Evolutionary conservation across 305 asterid genomes (phyloP).

Genomic region (Fraxinus greggii): DNA sequence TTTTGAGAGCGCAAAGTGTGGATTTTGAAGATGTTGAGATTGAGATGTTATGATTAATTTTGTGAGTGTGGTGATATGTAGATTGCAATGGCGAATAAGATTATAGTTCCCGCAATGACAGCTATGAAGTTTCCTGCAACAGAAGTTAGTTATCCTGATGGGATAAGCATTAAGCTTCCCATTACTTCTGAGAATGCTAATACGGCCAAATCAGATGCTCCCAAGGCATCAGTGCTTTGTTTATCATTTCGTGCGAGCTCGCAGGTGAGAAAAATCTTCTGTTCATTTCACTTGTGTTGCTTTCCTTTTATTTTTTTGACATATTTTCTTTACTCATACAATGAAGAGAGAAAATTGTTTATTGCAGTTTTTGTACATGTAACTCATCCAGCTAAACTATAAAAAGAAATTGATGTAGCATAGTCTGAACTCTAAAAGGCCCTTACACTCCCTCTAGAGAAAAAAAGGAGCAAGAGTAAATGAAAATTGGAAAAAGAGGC

Average conservation of each 20-base stretch:
- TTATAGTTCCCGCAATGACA: conserved; percentile 56
- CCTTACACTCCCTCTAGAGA: neutral
- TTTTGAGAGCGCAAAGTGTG: neutral
- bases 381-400: neutral
- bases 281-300: neutral
- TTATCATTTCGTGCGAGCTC: conserved; percentile 78
- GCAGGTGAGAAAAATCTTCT: conserved; percentile 38
- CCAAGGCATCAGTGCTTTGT: conserved; percentile 67
- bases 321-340: neutral
- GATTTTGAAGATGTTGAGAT: neutral
- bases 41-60: conserved; percentile 14
- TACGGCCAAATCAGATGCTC: conserved; percentile 32
- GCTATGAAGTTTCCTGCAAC: conserved; percentile 77
- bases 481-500: neutral
- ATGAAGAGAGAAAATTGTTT: neutral
- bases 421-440: neutral
- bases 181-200: conserved; percentile 31
- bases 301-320: neutral
- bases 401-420: neutral
- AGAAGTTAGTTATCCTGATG: conserved; percentile 55
- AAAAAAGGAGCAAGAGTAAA: neutral
- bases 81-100: conserved; percentile 74
- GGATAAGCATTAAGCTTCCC: conserved; percentile 62
- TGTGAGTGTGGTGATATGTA: conserved; percentile 29
- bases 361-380: neutral